Conservation (phyloP, 768 basidiomycete species). For the Lentinula detonsa region DNA sequence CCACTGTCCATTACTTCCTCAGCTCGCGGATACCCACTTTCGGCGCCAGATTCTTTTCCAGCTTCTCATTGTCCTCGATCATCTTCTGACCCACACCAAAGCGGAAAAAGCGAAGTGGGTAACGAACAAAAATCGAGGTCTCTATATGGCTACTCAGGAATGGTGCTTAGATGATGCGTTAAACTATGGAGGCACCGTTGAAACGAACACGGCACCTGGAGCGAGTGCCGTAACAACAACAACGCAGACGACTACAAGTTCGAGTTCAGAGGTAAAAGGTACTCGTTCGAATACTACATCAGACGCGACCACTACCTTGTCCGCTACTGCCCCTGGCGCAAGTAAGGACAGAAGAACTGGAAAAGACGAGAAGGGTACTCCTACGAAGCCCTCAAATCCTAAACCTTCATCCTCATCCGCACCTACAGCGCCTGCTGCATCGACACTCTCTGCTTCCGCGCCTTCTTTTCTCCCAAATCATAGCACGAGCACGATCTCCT, state of each 20-base stretch:
- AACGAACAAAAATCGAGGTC: constrained; percentile 57
- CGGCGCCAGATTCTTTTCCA: constrained; percentile 92
- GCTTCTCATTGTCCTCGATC: constrained; percentile 63
- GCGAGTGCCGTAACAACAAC: not conserved
- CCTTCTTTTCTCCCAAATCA: not conserved
- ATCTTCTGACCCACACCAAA: constrained; percentile 72
- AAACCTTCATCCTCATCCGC: not conserved
- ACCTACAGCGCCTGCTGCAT: not conserved
- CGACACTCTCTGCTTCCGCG: not conserved
- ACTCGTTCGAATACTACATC: not conserved
- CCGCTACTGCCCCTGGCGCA: not conserved
- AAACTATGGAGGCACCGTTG: not conserved
- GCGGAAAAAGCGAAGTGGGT: constrained; percentile 55
- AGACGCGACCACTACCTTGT: not conserved
- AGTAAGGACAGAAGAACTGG: constrained; percentile 48
- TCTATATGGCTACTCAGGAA: constrained; percentile 75
- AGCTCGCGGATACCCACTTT: constrained; percentile 90
- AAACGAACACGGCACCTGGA: too few relatives aligned
- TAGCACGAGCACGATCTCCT: not conserved
- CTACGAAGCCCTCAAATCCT: not conserved
- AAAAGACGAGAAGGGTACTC: constrained; percentile 53
- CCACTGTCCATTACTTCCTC: constrained; percentile 9
- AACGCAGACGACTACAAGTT: not conserved
- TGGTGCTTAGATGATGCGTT: constrained; percentile 29
- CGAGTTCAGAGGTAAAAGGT: not conserved